phyloP scores from a whole-genome alignment of 2,329 filamentous ascomycete genomes.

The Dactylellina sp. region DNA sequence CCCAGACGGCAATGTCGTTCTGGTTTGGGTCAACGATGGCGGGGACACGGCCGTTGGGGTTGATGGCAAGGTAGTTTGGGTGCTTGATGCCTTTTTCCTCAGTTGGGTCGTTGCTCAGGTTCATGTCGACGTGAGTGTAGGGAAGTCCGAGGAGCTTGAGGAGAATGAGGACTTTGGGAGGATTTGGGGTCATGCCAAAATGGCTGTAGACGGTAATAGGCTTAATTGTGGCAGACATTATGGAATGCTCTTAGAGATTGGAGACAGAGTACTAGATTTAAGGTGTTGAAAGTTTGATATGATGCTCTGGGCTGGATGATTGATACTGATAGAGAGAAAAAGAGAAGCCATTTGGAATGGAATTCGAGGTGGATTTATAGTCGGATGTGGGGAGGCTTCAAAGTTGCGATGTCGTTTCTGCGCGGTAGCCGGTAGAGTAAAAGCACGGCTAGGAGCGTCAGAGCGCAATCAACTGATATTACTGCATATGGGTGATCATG shows the following conservation, averaged over 20 bases:
- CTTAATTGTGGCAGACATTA: slow-evolving; percentile 42
- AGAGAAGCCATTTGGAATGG: neutral
- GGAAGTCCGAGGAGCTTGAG: slow-evolving; percentile 58
- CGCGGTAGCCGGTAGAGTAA: too few species aligned
- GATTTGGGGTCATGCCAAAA: slow-evolving; percentile 57
- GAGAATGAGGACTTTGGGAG: slow-evolving; percentile 59
- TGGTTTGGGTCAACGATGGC: slow-evolving; percentile 66
- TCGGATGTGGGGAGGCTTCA: too few species aligned
- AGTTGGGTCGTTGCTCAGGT: slow-evolving; percentile 35
- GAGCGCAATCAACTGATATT: too few species aligned
- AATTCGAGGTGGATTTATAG: slow-evolving; percentile 21
- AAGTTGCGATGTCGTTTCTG: too few species aligned
- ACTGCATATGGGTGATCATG: too few species aligned
- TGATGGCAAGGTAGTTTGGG: slow-evolving; percentile 61
- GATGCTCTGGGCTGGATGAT: neutral
- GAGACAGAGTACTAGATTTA: neutral
- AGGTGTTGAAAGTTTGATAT: neutral
- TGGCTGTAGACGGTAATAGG: slow-evolving; percentile 59
- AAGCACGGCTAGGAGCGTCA: too few species aligned
- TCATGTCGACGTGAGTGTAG: slow-evolving; percentile 41
- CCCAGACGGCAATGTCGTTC: slow-evolving; percentile 67
- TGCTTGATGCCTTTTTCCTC: slow-evolving; percentile 61
- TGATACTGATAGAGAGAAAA: slow-evolving; percentile 1
- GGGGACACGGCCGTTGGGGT: slow-evolving; percentile 63
- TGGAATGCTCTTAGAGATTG: slow-evolving; percentile 1